Percentiles rank a stretch among this genome's conserved stretches.
phyloP scores from a whole-genome alignment of 257 asterid species.

The Solanum corneliomulleri region DNA sequence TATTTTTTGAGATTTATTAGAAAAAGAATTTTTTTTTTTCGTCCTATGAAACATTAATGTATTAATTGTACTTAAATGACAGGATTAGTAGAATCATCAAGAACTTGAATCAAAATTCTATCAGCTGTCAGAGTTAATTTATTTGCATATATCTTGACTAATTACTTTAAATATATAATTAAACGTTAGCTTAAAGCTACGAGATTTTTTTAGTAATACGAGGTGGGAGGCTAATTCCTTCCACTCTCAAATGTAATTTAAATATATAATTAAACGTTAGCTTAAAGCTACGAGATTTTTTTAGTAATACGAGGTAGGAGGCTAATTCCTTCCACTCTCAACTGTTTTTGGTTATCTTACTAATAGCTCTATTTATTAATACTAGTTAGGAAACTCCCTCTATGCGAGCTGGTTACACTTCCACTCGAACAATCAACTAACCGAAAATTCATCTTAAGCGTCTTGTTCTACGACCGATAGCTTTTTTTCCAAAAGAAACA shows the following conservation, averaged over 20 bases:
- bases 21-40: too few species aligned
- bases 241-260: too few species aligned
- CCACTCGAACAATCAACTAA: accelerated
- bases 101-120: conserved; percentile 22
- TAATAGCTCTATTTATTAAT: background rate
- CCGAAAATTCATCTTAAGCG: background rate
- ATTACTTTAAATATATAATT: too few species aligned
- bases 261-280: too few species aligned
- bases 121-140: background rate
- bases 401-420: background rate
- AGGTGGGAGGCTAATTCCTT: too few species aligned
- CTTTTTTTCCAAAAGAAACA: background rate
- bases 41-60: background rate
- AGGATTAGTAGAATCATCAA: conserved; percentile 23
- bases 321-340: too few species aligned
- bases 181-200: too few species aligned
- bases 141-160: too few species aligned
- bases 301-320: too few species aligned
- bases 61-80: conserved; percentile 6
- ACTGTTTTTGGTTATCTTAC: accelerated
- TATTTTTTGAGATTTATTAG: background rate
- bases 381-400: background rate
- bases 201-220: too few species aligned
- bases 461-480: background rate
- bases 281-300: too few species aligned